Evolutionary conservation across 306 rosid genomes (phyloP).

Genomic region (Datisca glomerata): DNA sequence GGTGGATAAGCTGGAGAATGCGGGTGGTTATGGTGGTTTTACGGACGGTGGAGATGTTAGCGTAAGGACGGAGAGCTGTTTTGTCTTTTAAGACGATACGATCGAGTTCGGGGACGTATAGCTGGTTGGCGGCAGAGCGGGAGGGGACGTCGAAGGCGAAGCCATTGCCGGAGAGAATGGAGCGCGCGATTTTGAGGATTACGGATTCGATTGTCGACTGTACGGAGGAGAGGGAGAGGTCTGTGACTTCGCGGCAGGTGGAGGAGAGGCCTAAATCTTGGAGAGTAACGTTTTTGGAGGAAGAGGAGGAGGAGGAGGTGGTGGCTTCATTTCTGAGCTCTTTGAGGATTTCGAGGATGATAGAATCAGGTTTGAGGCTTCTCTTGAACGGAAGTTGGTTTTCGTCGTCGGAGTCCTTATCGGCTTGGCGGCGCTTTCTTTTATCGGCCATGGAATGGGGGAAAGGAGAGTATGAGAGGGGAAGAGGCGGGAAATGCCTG

Average conservation of each 20-base stretch:
- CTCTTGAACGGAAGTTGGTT: slow-evolving; percentile 30
- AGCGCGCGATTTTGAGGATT: slow-evolving; percentile 35
- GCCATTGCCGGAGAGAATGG: slow-evolving; percentile 70
- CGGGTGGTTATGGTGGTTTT: slow-evolving; percentile 62
- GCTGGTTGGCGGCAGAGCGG: slow-evolving; percentile 73
- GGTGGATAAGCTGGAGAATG: slow-evolving; percentile 70
- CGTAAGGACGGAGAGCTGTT: slow-evolving; percentile 56
- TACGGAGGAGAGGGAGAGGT: slow-evolving; percentile 57
- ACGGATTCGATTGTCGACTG: slow-evolving; percentile 51
- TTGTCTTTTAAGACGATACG: slow-evolving; percentile 78
- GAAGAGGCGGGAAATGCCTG: too few relatives aligned
- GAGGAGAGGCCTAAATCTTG: slow-evolving; percentile 59
- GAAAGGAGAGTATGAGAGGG: too few relatives aligned
- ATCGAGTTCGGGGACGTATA: slow-evolving; percentile 75
- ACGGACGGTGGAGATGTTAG: slow-evolving; percentile 68
- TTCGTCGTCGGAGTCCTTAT: slow-evolving; percentile 24
- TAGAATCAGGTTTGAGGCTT: slow-evolving; percentile 23
- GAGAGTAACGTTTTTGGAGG: slow-evolving; percentile 57
- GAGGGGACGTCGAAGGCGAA: slow-evolving; percentile 82
- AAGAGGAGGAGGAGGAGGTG: slow-evolving; percentile 22
- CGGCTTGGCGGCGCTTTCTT: slow-evolving; percentile 37
- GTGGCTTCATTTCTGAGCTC: slow-evolving; percentile 15
- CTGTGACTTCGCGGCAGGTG: slow-evolving; percentile 68
- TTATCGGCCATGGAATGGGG: slow-evolving; percentile 31
- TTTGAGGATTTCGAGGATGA: slow-evolving; percentile 25